Evolutionary conservation across 1,139 yeast species (phyloP).

Genomic region (Debaryomyces psychrophilus): DNA sequence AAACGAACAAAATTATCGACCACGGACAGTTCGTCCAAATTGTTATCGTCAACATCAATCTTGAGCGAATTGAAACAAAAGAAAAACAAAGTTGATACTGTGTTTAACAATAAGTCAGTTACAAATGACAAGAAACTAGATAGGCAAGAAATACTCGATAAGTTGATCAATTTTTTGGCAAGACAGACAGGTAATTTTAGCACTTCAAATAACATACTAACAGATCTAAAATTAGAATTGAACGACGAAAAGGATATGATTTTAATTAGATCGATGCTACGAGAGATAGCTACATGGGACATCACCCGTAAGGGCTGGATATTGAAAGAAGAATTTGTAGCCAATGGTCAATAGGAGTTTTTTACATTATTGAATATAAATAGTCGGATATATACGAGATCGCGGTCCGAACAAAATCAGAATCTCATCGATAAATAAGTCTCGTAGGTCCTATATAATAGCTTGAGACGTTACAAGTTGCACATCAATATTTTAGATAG

Average conservation of each 20-base stretch:
- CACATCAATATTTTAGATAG: background rate
- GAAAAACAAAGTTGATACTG: constrained; percentile 19
- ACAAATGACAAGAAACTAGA: constrained; percentile 13
- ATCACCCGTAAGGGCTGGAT: constrained; percentile 60
- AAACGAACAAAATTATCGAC: constrained; percentile 15
- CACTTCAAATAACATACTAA: constrained; percentile 61
- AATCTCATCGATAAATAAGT: background rate
- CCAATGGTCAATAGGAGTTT: constrained; percentile 1
- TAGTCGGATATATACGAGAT: background rate
- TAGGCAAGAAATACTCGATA: constrained; percentile 36
- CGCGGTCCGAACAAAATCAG: background rate
- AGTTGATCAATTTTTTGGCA: constrained; percentile 38
- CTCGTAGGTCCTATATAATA: background rate
- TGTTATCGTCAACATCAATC: constrained; percentile 33
- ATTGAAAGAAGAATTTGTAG: constrained; percentile 56
- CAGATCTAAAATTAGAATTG: constrained; percentile 49
- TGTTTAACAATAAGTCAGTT: constrained; percentile 23
- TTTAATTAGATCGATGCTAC: constrained; percentile 66
- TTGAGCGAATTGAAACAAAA: constrained; percentile 33
- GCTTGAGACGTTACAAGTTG: background rate
- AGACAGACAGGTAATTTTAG: constrained; percentile 46
- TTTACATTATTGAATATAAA: background rate
- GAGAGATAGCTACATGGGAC: constrained; percentile 74
- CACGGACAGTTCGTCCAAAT: constrained; percentile 9
- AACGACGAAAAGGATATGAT: constrained; percentile 60